These are phyloP conservation scores for Acacia concinna DNA, from an alignment of 331 rosid species.

Conservation along the genomic window DNA sequence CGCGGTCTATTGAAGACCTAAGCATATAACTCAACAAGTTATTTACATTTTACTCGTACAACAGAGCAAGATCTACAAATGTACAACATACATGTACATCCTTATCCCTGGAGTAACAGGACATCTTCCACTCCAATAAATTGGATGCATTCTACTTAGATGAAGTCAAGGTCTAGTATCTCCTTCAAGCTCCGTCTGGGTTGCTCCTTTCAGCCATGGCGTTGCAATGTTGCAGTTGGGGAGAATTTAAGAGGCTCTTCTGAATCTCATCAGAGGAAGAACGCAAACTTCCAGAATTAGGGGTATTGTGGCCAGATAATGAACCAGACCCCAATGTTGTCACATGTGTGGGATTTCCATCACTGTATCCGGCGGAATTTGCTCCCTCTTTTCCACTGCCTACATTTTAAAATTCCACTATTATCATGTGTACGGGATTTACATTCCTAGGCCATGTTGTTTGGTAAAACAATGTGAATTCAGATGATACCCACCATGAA, in stretches of 20 bases:
- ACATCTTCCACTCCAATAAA: constrained; percentile 10
- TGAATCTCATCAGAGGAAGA: constrained; percentile 41
- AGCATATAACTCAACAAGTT: not conserved
- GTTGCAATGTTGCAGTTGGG: constrained; percentile 62
- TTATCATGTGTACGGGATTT: not conserved
- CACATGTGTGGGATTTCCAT: constrained; percentile 51
- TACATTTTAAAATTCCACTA: constrained; percentile 11
- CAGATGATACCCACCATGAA: not conserved
- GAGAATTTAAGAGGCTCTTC: constrained; percentile 51
- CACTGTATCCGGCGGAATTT: constrained; percentile 49
- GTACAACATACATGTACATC: not conserved
- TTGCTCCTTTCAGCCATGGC: constrained; percentile 50
- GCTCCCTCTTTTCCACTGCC: constrained; percentile 61
- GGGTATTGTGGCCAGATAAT: constrained; percentile 34
- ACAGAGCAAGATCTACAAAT: constrained; percentile 21
- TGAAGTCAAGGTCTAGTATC: constrained; percentile 47
- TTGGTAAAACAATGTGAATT: not conserved
- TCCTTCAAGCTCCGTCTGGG: constrained; percentile 40
- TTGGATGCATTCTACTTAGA: not conserved
- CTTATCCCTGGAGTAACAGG: not conserved
- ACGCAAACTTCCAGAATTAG: constrained; percentile 31
- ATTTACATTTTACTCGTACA: constrained; percentile 10
- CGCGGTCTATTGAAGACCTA: not conserved
- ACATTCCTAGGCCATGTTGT: not conserved
- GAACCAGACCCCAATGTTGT: constrained; percentile 32